Percentiles rank a stretch among this genome's conserved stretches.
Evolutionary conservation across 129 eudicot species (phyloP).

Genomic region (Centrapalus pauciflorus): DNA sequence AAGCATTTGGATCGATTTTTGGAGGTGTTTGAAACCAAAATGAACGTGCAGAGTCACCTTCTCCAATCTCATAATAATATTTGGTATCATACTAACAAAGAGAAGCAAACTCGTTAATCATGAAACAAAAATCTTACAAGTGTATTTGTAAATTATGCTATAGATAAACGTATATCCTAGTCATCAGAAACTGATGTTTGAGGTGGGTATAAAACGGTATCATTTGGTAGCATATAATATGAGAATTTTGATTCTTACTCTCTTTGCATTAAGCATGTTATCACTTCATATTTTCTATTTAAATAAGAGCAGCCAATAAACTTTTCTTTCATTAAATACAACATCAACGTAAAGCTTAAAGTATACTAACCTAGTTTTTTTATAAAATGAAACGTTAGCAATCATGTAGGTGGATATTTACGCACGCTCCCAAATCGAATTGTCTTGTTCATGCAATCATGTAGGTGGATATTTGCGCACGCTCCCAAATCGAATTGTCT

Average conservation of each 20-base stretch:
- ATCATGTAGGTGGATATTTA: background rate
- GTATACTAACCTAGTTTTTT: background rate
- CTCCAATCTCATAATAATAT: constrained; percentile 68
- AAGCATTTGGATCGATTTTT: constrained; percentile 53
- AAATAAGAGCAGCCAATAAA: background rate
- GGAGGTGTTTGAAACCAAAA: constrained; percentile 90
- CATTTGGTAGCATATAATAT: background rate
- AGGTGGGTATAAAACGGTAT: background rate
- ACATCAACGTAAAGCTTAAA: background rate
- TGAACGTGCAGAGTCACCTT: constrained; percentile 52
- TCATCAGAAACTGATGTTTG: no score
- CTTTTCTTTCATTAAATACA: background rate
- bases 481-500: background rate
- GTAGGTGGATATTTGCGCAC: no score
- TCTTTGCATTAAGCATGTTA: no score
- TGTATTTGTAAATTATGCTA: no score
- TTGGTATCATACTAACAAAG: constrained; percentile 52
- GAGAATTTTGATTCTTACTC: background rate
- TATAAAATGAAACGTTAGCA: background rate
- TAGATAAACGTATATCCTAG: background rate
- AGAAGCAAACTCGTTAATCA: background rate
- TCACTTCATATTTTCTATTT: background rate
- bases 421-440: no score
- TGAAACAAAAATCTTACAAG: background rate
- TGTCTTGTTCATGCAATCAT: no score